These are phyloP conservation scores for Vigna radiata DNA, from an alignment of 306 rosid species.

Conservation along the genomic window DNA sequence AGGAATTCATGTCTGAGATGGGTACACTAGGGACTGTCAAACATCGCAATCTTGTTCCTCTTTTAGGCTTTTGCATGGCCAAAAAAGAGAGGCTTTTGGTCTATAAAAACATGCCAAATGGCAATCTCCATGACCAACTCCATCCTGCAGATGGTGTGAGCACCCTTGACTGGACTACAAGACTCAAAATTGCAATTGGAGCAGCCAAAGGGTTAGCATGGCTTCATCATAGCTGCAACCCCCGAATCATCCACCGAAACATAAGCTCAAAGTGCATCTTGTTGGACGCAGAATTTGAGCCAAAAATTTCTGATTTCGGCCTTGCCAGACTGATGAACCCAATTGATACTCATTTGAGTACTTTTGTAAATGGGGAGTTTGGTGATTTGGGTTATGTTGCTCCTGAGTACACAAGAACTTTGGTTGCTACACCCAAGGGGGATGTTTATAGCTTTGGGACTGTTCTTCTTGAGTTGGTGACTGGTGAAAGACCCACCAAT, in stretches of 20 bases:
- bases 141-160: slow-evolving; percentile 58
- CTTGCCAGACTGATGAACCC: slow-evolving; percentile 98
- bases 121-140: slow-evolving; percentile 77
- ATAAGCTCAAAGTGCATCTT: slow-evolving; percentile 93
- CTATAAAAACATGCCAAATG: slow-evolving; percentile 77
- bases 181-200: slow-evolving; percentile 88
- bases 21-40: slow-evolving; percentile 71
- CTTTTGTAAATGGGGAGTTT: slow-evolving; percentile 92
- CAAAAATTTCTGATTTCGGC: slow-evolving; percentile 92
- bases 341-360: slow-evolving; percentile 92
- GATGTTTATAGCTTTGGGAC: slow-evolving; percentile 90
- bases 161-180: slow-evolving; percentile 71
- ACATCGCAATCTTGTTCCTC: slow-evolving; percentile 87
- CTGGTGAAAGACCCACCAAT: slow-evolving; percentile 80
- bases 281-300: slow-evolving; percentile 77
- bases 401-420: slow-evolving; percentile 87
- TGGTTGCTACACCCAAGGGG: slow-evolving; percentile 94
- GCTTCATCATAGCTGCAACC: slow-evolving; percentile 97
- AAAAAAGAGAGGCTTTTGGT: slow-evolving; percentile 90
- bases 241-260: slow-evolving; percentile 92
- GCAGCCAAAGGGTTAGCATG: slow-evolving; percentile 96
- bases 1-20: slow-evolving; percentile 90
- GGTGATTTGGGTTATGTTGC: slow-evolving; percentile 97
- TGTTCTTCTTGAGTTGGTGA: slow-evolving; percentile 93
- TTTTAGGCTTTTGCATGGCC: slow-evolving; percentile 85